Evolutionary conservation across 352 stramenopile genomes (phyloP).

Genomic region (Globisporangium paroecandrum): DNA sequence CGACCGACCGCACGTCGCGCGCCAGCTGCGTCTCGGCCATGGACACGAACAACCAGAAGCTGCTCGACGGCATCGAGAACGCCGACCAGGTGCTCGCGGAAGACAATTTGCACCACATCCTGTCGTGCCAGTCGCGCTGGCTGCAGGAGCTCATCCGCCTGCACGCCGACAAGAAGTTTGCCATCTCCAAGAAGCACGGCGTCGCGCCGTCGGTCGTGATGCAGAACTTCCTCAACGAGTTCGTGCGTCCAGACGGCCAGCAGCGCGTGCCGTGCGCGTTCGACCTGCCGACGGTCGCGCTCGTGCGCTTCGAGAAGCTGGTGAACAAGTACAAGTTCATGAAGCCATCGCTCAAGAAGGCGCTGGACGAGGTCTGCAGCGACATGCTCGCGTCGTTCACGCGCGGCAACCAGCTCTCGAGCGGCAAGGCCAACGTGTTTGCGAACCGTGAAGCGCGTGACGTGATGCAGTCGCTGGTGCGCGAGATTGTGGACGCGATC

Average conservation of each 20-base stretch:
- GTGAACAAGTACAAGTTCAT: constrained; percentile 54
- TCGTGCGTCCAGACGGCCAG: constrained; percentile 13
- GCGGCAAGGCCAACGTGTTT: constrained; percentile 32
- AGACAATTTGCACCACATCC: constrained; percentile 52
- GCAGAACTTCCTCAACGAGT: constrained; percentile 44
- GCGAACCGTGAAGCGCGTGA: constrained; percentile 46
- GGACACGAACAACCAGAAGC: constrained; percentile 31
- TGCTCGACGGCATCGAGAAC: constrained; percentile 43
- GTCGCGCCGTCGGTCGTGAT: constrained; percentile 16
- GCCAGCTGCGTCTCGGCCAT: constrained; percentile 26
- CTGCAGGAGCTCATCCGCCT: constrained; percentile 47
- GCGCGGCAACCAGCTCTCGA: constrained; percentile 17
- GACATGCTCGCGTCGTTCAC: constrained; percentile 63
- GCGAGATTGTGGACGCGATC: constrained; percentile 58
- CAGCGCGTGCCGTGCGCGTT: constrained; percentile 29
- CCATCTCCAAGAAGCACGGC: constrained; percentile 12
- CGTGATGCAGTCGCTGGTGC: constrained; percentile 69
- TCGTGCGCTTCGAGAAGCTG: constrained; percentile 74
- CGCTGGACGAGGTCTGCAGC: constrained; percentile 57
- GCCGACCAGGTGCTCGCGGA: constrained; percentile 59
- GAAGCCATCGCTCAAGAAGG: constrained; percentile 56
- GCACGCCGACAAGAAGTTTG: constrained; percentile 43
- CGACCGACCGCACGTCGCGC: constrained; percentile 16
- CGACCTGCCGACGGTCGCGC: constrained; percentile 40
- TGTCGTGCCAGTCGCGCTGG: constrained; percentile 56